Conservation (phyloP, 441 rosid species). For the Rhodomyrtus psidioides region DNA sequence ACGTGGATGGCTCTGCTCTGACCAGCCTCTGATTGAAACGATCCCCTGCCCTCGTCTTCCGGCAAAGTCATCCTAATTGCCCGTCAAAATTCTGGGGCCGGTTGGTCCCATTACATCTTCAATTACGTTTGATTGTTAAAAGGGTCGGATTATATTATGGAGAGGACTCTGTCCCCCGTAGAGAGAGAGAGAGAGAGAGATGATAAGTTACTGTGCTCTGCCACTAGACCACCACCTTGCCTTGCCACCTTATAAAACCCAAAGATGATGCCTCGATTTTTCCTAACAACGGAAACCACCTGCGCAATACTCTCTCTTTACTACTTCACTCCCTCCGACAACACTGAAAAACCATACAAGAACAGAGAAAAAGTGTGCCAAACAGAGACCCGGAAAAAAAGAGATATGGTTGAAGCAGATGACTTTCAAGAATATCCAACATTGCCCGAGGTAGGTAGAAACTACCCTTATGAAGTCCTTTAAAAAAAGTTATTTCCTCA, state of each 20-base stretch:
- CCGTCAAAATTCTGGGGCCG: neutral
- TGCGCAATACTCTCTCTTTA: neutral
- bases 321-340: neutral
- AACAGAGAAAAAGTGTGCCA: neutral
- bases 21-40: neutral
- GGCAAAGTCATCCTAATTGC: neutral
- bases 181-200: neutral
- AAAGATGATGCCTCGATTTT: neutral
- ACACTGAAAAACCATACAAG: neutral
- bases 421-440: constrained; percentile 34
- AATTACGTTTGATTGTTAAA: neutral
- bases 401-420: constrained; percentile 17
- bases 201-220: neutral
- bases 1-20: neutral
- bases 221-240: neutral
- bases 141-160: neutral
- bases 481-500: neutral
- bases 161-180: neutral
- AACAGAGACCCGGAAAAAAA: neutral
- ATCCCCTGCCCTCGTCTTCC: neutral
- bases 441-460: constrained; percentile 57
- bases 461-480: neutral
- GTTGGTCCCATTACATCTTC: neutral
- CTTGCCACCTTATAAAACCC: neutral
- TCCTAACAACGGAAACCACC: neutral